phyloP scores from a whole-genome alignment of 345 rosid species.

The Mercurialis annua region DNA sequence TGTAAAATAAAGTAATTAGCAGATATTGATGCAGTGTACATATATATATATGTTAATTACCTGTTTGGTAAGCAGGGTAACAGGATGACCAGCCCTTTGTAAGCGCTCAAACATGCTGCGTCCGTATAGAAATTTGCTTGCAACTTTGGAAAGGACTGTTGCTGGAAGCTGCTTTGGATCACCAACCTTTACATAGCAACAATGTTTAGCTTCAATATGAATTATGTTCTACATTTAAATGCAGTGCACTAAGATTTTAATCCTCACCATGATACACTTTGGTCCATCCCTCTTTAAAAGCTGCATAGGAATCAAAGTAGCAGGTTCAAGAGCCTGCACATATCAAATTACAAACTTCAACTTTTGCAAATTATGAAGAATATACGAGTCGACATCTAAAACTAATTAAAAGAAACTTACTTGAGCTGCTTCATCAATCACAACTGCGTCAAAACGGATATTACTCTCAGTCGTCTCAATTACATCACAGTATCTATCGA shows the following conservation, averaged over 20 bases:
- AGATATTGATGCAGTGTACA: too few species aligned
- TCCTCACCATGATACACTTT: constrained; percentile 81
- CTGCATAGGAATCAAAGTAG: constrained; percentile 93
- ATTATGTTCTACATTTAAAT: not conserved
- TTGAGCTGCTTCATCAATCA: constrained; percentile 98
- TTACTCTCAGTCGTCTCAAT: constrained; percentile 69
- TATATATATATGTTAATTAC: constrained; percentile 25
- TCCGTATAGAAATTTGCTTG: constrained; percentile 76
- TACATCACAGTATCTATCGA: constrained; percentile 82
- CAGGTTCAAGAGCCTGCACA: constrained; percentile 95
- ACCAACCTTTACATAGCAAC: constrained; percentile 82
- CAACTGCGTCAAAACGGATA: constrained; percentile 82
- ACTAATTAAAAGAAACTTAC: constrained; percentile 39
- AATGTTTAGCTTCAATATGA: constrained; percentile 1
- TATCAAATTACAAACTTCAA: too few species aligned
- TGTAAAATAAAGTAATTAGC: not conserved
- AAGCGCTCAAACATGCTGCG: constrained; percentile 99
- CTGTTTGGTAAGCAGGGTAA: constrained; percentile 93
- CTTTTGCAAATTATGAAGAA: constrained; percentile 12
- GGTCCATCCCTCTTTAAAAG: constrained; percentile 83
- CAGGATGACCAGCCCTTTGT: constrained; percentile 91
- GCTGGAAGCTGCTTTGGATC: constrained; percentile 99
- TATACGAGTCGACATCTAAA: constrained; percentile 18
- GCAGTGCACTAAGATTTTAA: too few species aligned
- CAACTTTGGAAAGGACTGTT: constrained; percentile 87